Conservation (phyloP, 202 grass and related monocot species). For the Dendrocalamus latiflorus region DNA sequence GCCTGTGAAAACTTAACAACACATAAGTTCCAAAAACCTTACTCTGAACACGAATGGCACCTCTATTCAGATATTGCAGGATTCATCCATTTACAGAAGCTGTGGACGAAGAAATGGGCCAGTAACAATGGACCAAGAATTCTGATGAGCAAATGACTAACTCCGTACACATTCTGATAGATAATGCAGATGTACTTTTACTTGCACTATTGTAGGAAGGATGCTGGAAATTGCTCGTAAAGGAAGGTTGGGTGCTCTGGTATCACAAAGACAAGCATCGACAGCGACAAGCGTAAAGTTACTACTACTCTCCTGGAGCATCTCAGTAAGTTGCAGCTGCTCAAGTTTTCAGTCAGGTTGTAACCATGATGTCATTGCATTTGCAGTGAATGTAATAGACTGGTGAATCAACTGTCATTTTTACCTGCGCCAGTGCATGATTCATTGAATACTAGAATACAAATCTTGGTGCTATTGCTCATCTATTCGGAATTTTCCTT, state of each 20-base stretch:
- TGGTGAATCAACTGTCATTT: neutral
- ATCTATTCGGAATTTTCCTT: neutral
- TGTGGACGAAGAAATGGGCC: neutral
- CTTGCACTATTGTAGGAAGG: slow-evolving; percentile 40
- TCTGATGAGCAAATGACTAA: slow-evolving; percentile 11
- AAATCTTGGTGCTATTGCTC: neutral
- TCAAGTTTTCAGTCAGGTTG: neutral
- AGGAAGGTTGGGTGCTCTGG: slow-evolving; percentile 14
- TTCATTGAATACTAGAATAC: neutral
- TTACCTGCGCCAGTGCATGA: too few relatives aligned
- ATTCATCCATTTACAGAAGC: neutral
- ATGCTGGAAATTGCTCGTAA: slow-evolving; percentile 42
- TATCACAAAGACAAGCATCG: slow-evolving; percentile 40
- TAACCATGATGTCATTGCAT: neutral
- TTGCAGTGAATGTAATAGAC: neutral
- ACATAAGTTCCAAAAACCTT: neutral
- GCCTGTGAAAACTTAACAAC: neutral
- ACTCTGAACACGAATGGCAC: neutral
- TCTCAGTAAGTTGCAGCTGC: slow-evolving; percentile 25
- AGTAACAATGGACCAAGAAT: neutral
- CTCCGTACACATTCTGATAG: slow-evolving; percentile 2
- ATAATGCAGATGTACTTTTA: slow-evolving; percentile 20
- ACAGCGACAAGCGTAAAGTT: slow-evolving; percentile 33
- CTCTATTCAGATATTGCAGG: neutral
- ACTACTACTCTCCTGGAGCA: slow-evolving; percentile 34